Base-by-base conservation (phyloP, 208 protist genomes). In the Strigomonas culicis region DNA sequence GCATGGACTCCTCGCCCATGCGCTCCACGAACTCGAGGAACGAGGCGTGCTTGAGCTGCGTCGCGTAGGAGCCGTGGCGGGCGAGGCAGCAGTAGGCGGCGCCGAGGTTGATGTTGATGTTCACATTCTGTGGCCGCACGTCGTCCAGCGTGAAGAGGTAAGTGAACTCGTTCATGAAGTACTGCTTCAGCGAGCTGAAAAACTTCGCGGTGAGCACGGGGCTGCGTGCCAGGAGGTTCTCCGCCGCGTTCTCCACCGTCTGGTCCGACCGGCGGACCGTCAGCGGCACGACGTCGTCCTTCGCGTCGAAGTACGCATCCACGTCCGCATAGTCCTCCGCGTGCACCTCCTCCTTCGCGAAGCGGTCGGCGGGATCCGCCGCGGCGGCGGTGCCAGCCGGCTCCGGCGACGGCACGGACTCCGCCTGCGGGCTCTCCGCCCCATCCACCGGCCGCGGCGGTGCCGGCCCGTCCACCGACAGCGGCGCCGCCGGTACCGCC, bases 1-100 rank as follows among this genome's bases (percentile, higher is more conserved):
- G 84, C 82, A 94, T 85, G 43, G 78, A 87, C 72, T 94, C 83
- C 24, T 90, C 79, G 70, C 89, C 89, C 81, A 92, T 92, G 43
- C 83, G 82, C 63, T 89, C 80, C 8, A 94, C 85, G 61, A 94
- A 90, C 70, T 92, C 76, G 44, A 75, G 75, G 59, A 94, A 92
- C 11, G 83, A 86, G 25, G 83, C 84, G 63, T 94, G 82, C 59
- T 85, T 85, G 21, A 92, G 76, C n/a, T 82, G 82, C 1, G 84
- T 90, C 47, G 78, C 84, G 75, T 90, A 80, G 17, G 80, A 88
- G 34, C 82, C 80, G 31, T 90, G 77, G 30, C 85, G 82, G 22
- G 84, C 79, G 28, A 91, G 75, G 44, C 88, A 94, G 67, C 82
- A 85, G 70, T 94, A 94, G 21, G 85, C 84, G 4, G 88, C 82